Percentiles rank a stretch among this genome's conserved stretches.
Conservation (phyloP, 768 basidiomycete species). For the Ramaria rubella region DNA sequence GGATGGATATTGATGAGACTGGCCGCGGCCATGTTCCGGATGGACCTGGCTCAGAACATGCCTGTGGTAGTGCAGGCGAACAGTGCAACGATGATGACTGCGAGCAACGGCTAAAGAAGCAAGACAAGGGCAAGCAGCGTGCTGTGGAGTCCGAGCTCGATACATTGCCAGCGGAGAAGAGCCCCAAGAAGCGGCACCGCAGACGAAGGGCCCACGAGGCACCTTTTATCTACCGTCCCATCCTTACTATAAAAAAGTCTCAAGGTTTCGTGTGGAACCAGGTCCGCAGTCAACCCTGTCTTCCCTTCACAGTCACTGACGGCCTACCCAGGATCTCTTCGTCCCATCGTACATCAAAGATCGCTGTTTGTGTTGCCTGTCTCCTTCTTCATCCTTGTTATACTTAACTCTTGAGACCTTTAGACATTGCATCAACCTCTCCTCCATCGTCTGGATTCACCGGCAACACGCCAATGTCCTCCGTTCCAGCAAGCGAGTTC, state of each 20-base stretch:
- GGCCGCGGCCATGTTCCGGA: constrained; percentile 30
- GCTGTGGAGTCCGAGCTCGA: constrained; percentile 63
- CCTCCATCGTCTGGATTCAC: constrained; percentile 5
- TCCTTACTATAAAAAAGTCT: constrained; percentile 79
- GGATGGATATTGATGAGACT: constrained; percentile 21
- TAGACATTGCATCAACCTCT: constrained; percentile 10
- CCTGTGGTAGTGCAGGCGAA: constrained; percentile 6
- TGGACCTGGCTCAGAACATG: constrained; percentile 19
- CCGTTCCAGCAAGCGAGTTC: constrained; percentile 3
- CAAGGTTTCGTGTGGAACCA: constrained; percentile 93
- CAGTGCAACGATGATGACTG: constrained; percentile 13
- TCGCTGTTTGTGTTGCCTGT: constrained; percentile 55
- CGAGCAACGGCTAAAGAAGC: constrained; percentile 38
- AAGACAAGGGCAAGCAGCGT: constrained; percentile 76
- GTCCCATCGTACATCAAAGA: constrained; percentile 88
- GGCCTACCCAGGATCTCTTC: constrained; percentile 75
- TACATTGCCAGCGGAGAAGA: constrained; percentile 19
- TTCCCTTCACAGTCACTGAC: constrained; percentile 6
- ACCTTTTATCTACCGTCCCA: constrained; percentile 64
- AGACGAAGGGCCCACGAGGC: constrained; percentile 50
- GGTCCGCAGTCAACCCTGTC: constrained; percentile 35
- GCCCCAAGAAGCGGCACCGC: constrained; percentile 40
- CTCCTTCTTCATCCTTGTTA: constrained; percentile 13
- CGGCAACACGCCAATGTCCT: not conserved
- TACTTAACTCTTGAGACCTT: constrained; percentile 5